Base-by-base conservation (phyloP, 2,329 filamentous ascomycete species). In the Teratosphaeria nubilosa region DNA sequence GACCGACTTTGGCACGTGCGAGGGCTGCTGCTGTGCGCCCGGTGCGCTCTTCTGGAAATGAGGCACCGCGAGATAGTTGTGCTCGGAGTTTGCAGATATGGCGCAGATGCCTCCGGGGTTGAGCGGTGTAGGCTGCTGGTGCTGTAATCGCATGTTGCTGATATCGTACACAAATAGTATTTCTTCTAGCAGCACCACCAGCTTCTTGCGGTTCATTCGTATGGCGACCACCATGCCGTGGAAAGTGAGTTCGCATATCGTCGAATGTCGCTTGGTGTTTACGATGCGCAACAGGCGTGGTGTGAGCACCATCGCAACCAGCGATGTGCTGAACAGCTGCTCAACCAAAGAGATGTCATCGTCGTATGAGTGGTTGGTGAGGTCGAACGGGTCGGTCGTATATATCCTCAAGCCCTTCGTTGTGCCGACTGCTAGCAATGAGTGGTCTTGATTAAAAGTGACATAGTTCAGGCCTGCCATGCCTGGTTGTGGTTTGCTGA, bases 151-250 rank as follows among this genome's bases (percentile, higher is more conserved):
- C 92, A 99, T 97, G 71, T 96, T 97, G 75, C 91, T 91, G 64
- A 99, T 97, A 73, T 99, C 94, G 77, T 99, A 99, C 54, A 99
- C 82, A 75, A 97, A 99, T 62, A 97, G 95, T 72, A 96, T 88
- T 67, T 96, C 91, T 72, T 99, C 94, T 58, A 97, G 81, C 14
- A 97, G 86, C 32, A 99, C 91, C 13, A 94, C 90, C 27, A 99
- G 82, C 41, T 94, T 86, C 74, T 96, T 97, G 65, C 94, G 84
- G 74, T 99, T 99, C 68, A 99, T 79, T 64, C 91, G 88, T 59
- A 99, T 90, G 22, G 92, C 91, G 48, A 97, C 83, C 11, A 99
- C 91, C 54, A 91, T 91, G n/a, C 91, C 95, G 13, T 92, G 92
- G 68, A 99, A 99, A 3, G 92, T 97, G 70, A 99, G 88, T 74